Evolutionary conservation across 1,139 yeast species (phyloP), one percentile per base, ranked within the genome.

Genomic region (Taphrina flavorubra): DNA sequence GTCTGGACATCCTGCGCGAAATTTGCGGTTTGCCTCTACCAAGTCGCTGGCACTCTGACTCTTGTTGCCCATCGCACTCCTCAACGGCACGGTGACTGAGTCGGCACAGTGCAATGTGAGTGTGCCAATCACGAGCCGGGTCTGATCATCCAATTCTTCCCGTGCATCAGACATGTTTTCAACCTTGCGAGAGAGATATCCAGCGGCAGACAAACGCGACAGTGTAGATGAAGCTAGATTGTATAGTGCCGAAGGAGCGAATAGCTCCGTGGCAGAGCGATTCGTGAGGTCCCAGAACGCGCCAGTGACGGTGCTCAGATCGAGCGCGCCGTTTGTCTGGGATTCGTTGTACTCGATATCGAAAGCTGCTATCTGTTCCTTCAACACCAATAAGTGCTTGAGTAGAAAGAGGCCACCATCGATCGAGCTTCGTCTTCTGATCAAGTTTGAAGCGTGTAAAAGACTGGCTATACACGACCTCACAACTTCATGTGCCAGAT

Each of bases 401-500:
- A 92, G 81, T 72, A 88, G 84, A 72, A 87, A 88, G 56, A 92
- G 79, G 71, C 85, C 84, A 0, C 90, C 83, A 73, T 88, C 94
- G 6, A 83, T 77, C 7, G 72, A 83, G 76, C 81, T 82, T 74
- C 81, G 77, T 65, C 82, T 74, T 68, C 78, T 65, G 71, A 83
- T 78, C 71, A 79, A 71, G 0, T 76, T 79, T 72, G 83, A 85
- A 7, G 89, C 90, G 74, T 75, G 81, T 76, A 80, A 84, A 76
- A 83, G 82, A 40, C 86, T 89, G 65, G 79, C 77, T 51, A 92
- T 83, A 74, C 96, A 88, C 61, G 89, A 85, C 75, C 90, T 97
- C 6, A 92, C 90, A 69, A 91, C 87, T 68, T 89, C 86, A 76
- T 92, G 97, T 0, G 97, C 97, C 72, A 92, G 79, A 75, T 91